Percentiles rank a stretch among this genome's conserved stretches.
Conservation (phyloP, 371 early-diverging fungal genomes). For the Catenaria anguillulae region DNA sequence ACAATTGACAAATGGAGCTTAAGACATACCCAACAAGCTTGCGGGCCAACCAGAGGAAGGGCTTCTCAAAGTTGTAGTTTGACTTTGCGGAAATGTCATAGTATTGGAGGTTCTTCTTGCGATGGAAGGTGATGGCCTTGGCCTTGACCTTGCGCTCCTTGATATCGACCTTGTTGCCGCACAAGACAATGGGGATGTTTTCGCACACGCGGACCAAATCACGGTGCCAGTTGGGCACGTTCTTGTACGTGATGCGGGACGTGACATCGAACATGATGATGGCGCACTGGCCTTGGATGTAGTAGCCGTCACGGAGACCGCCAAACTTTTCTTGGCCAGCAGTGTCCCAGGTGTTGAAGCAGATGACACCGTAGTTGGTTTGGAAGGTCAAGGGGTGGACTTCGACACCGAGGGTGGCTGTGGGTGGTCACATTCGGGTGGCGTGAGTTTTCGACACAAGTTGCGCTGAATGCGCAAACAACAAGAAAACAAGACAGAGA, state of each 20-base stretch:
- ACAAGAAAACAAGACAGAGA: not conserved
- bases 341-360: conserved; percentile 98
- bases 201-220: conserved; percentile 98
- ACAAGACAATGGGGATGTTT: conserved; percentile 98
- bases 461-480: no score
- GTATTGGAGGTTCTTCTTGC: conserved; percentile 99
- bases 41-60: conserved; percentile 98
- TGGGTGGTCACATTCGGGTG: not conserved
- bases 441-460: not conserved
- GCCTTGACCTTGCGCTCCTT: conserved; percentile 99
- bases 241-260: conserved; percentile 98
- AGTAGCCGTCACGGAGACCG: conserved; percentile 99
- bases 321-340: conserved; percentile 99
- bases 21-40: conserved; percentile 70
- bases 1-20: not conserved
- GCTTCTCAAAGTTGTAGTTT: conserved; percentile 99
- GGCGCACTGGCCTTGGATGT: conserved; percentile 98
- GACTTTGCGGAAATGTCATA: conserved; percentile 99
- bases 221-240: conserved; percentile 99
- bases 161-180: conserved; percentile 99
- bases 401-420: conserved; percentile 99
- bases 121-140: conserved; percentile 98
- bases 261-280: conserved; percentile 99
- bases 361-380: conserved; percentile 91
- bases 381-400: conserved; percentile 94